Evolutionary conservation across 2,329 filamentous ascomycete species (phyloP).

Genomic region (Graphilbum fragrans): DNA sequence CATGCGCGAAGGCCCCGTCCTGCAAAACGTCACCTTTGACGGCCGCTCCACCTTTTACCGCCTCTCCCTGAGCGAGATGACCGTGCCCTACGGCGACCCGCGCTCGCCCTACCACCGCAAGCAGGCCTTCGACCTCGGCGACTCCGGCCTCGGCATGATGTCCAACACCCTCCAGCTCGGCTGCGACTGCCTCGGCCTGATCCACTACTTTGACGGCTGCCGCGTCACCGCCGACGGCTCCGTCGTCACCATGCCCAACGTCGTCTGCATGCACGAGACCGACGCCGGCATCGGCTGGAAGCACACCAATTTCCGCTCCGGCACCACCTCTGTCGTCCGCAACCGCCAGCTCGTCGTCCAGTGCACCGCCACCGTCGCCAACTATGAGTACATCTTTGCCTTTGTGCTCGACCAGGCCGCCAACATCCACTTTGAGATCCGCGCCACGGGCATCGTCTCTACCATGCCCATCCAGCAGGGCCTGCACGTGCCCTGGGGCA

Average conservation of each 20-base stretch:
- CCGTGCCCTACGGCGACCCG: conserved; percentile 51
- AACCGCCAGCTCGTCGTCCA: conserved; percentile 33
- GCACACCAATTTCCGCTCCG: conserved; percentile 53
- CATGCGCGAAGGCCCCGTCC: too few species aligned
- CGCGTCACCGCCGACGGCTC: conserved; percentile 39
- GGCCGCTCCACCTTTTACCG: conserved; percentile 53
- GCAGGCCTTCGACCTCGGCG: too few species aligned
- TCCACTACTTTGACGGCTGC: conserved; percentile 46
- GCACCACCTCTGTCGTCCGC: conserved; percentile 44
- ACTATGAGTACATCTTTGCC: conserved; percentile 52
- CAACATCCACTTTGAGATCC: conserved; percentile 45
- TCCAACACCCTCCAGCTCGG: conserved; percentile 61
- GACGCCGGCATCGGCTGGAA: conserved; percentile 62
- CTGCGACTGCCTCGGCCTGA: conserved; percentile 58
- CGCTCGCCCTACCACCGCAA: conserved; percentile 37
- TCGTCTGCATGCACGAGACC: conserved; percentile 57
- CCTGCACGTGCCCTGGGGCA: conserved; percentile 34
- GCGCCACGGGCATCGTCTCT: conserved; percentile 54
- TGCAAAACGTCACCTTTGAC: conserved; percentile 58
- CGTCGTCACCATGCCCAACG: conserved; percentile 33
- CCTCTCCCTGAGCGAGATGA: conserved; percentile 57
- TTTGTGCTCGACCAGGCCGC: conserved; percentile 49
- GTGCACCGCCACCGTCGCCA: conserved; percentile 55
- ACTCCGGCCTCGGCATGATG: conserved; percentile 48
- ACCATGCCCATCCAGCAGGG: conserved; percentile 38